Conservation (phyloP, 2,329 filamentous ascomycete genomes). For the Phialophora macrospora region DNA sequence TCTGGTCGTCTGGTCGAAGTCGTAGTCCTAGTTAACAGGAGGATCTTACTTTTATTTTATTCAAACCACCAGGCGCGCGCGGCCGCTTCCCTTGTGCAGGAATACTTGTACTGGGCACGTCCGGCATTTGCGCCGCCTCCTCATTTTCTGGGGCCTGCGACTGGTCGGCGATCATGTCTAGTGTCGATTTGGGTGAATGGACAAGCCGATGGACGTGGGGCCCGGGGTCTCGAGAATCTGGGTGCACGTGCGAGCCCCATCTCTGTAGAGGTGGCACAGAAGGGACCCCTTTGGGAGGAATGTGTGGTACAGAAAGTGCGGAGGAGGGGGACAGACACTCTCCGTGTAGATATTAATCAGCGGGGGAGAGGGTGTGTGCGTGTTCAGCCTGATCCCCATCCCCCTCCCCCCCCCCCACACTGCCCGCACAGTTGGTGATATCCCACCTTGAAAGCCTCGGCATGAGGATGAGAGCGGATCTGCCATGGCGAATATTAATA, state of each 20-base stretch:
- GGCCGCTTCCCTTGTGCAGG: neutral
- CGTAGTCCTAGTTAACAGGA: neutral
- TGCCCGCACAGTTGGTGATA: neutral
- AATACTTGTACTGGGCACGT: neutral
- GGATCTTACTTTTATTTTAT: neutral
- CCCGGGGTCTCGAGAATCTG: neutral
- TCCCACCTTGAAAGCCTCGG: constrained; percentile 1
- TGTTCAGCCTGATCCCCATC: neutral
- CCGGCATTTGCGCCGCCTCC: constrained; percentile 19
- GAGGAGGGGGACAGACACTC: neutral
- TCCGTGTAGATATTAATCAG: neutral
- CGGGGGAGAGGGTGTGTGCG: neutral
- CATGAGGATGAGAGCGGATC: neutral
- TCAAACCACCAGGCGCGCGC: neutral
- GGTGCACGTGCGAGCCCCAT: constrained; percentile 16
- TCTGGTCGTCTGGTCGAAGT: too few species aligned
- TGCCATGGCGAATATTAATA: too few species aligned
- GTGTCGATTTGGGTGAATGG: constrained; percentile 20
- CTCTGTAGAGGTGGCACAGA: neutral
- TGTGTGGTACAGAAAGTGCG: neutral
- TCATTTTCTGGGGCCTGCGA: constrained; percentile 2
- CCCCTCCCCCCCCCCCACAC: too few species aligned
- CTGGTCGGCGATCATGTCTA: constrained; percentile 2
- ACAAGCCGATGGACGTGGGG: constrained; percentile 17
- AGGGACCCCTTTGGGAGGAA: too few species aligned